phyloP scores from a whole-genome alignment of 345 rosid species.

The Eucalyptus brandiana region DNA sequence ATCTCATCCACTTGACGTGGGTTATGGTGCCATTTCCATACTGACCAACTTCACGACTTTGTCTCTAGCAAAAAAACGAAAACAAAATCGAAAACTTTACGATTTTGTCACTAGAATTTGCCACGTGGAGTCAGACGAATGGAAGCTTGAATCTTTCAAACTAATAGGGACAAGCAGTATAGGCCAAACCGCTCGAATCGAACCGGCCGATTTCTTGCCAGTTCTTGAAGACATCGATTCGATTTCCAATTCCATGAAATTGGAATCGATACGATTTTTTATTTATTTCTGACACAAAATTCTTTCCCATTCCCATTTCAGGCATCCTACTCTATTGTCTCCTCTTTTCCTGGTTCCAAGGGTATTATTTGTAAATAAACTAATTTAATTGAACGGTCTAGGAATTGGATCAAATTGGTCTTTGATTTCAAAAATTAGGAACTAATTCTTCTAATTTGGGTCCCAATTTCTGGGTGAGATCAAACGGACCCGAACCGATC shows the following conservation, averaged over 20 bases:
- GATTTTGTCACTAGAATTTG: background rate
- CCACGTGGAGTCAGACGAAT: background rate
- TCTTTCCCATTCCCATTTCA: background rate
- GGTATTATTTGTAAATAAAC: too few species aligned
- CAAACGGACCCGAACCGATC: too few species aligned
- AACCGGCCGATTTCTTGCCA: rapidly evolving
- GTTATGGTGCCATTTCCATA: background rate
- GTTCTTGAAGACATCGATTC: rapidly evolving
- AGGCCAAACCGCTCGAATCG: rapidly evolving
- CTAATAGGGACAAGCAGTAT: background rate
- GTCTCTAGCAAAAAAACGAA: background rate
- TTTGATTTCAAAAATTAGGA: too few species aligned
- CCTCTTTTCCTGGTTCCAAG: background rate
- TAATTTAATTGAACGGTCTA: too few species aligned
- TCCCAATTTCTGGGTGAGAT: background rate
- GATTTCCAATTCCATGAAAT: background rate
- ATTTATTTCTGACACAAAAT: rapidly evolving
- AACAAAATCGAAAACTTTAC: background rate
- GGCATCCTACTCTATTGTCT: background rate
- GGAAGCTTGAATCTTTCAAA: background rate
- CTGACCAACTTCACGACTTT: background rate
- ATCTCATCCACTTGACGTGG: background rate
- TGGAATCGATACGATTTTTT: rapidly evolving
- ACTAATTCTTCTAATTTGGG: background rate
- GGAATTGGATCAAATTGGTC: too few species aligned